Percentiles rank a stretch among this genome's conserved stretches.
Conservation (phyloP, 1,284 basidiomycete species). For the Ustilago shanxiensis region DNA sequence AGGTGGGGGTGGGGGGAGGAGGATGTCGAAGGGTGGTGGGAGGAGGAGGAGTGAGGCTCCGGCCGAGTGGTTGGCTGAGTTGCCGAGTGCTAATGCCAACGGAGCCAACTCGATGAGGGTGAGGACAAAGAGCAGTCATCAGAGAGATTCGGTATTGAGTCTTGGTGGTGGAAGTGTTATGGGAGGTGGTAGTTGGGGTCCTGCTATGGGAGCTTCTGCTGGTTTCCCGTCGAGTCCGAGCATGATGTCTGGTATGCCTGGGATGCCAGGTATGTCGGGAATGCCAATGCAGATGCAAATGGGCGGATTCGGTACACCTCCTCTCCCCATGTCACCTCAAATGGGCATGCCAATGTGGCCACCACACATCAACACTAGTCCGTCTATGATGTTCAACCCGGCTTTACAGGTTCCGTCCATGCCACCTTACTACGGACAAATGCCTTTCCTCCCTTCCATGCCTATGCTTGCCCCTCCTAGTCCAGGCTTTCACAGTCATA, state of each 20-base stretch:
- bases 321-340: slow-evolving; percentile 9
- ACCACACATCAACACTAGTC: slow-evolving; percentile 4
- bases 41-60: slow-evolving; percentile 45
- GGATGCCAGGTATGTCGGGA: not conserved
- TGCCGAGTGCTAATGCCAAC: slow-evolving; percentile 8
- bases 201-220: slow-evolving; percentile 4
- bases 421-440: slow-evolving; percentile 27
- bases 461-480: slow-evolving; percentile 40
- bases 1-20: slow-evolving; percentile 9
- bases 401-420: slow-evolving; percentile 25
- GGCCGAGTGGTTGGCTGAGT: slow-evolving; percentile 33
- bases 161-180: not conserved
- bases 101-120: slow-evolving; percentile 8
- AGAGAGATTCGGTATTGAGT: slow-evolving; percentile 34
- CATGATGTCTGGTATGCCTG: not conserved
- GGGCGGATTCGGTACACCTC: slow-evolving; percentile 5
- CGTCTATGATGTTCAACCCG: slow-evolving; percentile 29
- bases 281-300: slow-evolving; percentile 5
- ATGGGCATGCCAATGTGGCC: slow-evolving; percentile 16
- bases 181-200: not conserved
- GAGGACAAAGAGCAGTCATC: not conserved
- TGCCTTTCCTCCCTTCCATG: slow-evolving; percentile 22
- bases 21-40: slow-evolving; percentile 10
- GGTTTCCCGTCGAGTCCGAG: slow-evolving; percentile 18
- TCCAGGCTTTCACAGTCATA: slow-evolving; percentile 32